Percentiles rank a stretch among this genome's conserved stretches.
Conservation (phyloP, 768 basidiomycete genomes). For the Mrakia frigida region DNA sequence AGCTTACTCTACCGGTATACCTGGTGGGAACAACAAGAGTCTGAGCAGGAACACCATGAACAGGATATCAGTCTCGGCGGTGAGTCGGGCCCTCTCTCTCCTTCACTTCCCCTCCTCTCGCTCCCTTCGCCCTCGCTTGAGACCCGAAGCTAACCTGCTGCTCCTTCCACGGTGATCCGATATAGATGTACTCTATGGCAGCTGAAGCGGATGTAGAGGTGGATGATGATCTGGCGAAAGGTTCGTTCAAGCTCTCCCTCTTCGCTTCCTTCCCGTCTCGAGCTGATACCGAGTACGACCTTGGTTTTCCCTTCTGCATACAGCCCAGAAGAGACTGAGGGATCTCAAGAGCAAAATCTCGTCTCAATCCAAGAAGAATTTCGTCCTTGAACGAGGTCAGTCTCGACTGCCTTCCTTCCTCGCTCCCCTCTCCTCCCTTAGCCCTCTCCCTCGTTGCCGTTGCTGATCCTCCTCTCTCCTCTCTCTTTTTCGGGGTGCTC, state of each 20-base stretch:
- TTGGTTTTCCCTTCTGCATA: not conserved
- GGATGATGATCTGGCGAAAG: slow-evolving; percentile 91
- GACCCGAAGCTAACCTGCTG: not conserved
- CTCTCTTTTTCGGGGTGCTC: not conserved
- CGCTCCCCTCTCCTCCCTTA: not conserved
- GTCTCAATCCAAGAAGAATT: slow-evolving; percentile 99
- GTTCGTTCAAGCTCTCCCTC: slow-evolving; percentile 50
- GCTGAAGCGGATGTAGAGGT: slow-evolving; percentile 98
- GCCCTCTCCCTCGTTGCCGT: not conserved
- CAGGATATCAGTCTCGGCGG: slow-evolving; percentile 29
- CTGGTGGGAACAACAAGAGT: not conserved
- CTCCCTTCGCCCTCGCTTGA: not conserved
- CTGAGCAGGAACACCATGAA: slow-evolving; percentile 27
- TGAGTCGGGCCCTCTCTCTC: slow-evolving; percentile 4
- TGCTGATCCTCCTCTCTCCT: not conserved
- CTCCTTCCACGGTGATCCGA: not conserved
- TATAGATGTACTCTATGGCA: slow-evolving; percentile 80
- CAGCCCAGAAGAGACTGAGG: slow-evolving; percentile 92
- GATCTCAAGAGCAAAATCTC: slow-evolving; percentile 97
- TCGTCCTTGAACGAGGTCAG: slow-evolving; percentile 75
- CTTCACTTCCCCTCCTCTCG: not conserved
- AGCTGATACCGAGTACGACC: not conserved
- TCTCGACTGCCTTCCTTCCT: not conserved
- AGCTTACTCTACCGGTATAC: not conserved
- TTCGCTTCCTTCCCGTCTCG: slow-evolving; percentile 13